Evolutionary conservation across 2,329 filamentous ascomycete genomes (phyloP), one percentile per base, ranked within the genome.

Genomic region (Alternaria sp.): DNA sequence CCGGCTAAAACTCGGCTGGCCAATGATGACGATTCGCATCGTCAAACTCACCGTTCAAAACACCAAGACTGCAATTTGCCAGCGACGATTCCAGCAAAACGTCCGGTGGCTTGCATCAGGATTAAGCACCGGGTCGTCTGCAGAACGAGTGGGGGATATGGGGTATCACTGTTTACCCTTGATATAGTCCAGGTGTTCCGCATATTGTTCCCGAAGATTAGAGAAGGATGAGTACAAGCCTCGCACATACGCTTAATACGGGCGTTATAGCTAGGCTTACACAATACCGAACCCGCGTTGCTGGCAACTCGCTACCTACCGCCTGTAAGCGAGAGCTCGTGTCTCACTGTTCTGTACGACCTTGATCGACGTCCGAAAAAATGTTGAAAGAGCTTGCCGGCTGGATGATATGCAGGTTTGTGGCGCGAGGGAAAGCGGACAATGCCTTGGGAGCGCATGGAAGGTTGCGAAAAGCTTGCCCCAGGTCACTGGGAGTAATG

Each of bases 271-370:
- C 66, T 61, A 50, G 56, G 62, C 20, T 57, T 61, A 45, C 30
- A 28, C 41, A 46, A 56, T 69, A 58, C 62, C 58, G 68, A 64
- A 55, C 43, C 59, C 63, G 47, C 43, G 50, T 60, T 58, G 56
- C 58, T 57, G 57, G 55, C 56, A 59, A 53, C 66, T 58, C 54
- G 58, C 54, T 61, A 63, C 63, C 62, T 66, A 65, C 57, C 43
- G 11, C 62, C 50, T 47, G 51, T 66, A 69, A 69, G 66, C 68
- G 66, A 70, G 44, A 51, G 41, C 54, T 55, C 49, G 30, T 61
- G 59, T 62, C 62, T 64, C 49, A 61, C 64, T 20, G 55, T 46
- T 59, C 61, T 59, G 60, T 61, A 55, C 60, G 47, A 64, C 61
- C 45, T 54, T 41, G 21, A 51, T 55, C 41, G 51, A 65, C 63